A percentile compares a stretch with the other conserved stretches of the same genome.
phyloP scores from a whole-genome alignment of 1,284 basidiomycete genomes.

The Mycosarcoma mackinlayi region DNA sequence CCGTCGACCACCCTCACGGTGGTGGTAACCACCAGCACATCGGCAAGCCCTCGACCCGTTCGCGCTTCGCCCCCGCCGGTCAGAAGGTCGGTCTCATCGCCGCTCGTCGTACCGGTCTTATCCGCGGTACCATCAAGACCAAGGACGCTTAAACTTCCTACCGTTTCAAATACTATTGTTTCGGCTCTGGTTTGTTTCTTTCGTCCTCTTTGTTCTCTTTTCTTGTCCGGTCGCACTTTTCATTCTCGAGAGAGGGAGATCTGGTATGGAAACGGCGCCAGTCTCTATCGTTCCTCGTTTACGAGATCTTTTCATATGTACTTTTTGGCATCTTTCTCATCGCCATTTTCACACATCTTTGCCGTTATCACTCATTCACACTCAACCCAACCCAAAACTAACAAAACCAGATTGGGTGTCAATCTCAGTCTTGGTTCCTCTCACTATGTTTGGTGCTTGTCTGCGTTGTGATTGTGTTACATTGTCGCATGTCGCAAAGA shows the following conservation, averaged over 20 bases:
- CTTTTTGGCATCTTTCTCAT: background rate
- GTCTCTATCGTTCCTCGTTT: too few relatives aligned
- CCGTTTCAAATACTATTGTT: too few relatives aligned
- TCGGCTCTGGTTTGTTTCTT: too few relatives aligned
- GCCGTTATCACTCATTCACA: background rate
- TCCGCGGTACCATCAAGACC: constrained; percentile 67
- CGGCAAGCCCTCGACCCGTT: constrained; percentile 66
- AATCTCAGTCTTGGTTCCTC: background rate
- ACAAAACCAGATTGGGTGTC: background rate
- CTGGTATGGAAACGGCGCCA: too few relatives aligned
- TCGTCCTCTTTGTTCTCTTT: background rate
- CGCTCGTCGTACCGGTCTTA: constrained; percentile 67
- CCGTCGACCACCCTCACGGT: constrained; percentile 68
- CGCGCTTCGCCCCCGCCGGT: constrained; percentile 61
- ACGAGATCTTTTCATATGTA: background rate
- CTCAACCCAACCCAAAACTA: background rate
- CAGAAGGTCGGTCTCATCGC: constrained; percentile 69
- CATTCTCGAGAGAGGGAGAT: too few relatives aligned
- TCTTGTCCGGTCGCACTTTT: too few relatives aligned
- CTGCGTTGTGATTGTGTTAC: too few relatives aligned
- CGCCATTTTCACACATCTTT: too few relatives aligned
- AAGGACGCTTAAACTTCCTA: constrained; percentile 55
- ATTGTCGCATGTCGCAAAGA: too few relatives aligned
- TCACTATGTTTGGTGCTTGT: background rate
- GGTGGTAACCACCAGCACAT: constrained; percentile 70